Evolutionary conservation across 768 basidiomycete species (phyloP).

Genomic region (Hypholoma fasciculare): DNA sequence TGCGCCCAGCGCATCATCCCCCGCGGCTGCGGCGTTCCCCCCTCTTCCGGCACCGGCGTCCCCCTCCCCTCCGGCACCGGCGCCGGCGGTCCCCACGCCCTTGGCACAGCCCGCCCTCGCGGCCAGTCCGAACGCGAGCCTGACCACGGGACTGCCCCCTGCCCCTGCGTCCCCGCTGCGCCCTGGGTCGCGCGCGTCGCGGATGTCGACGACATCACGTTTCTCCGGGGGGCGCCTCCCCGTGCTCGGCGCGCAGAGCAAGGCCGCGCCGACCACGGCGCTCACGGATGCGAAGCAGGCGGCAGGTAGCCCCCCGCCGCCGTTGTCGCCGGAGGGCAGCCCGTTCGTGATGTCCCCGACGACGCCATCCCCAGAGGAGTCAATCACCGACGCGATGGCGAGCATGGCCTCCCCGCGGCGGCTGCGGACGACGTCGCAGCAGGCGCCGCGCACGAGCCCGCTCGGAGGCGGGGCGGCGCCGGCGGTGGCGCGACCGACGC

Average conservation of each 20-base stretch:
- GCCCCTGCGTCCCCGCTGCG: constrained; percentile 58
- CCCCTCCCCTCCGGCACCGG: too few relatives aligned
- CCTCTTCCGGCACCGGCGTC: too few relatives aligned
- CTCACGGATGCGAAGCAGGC: constrained; percentile 49
- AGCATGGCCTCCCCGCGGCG: constrained; percentile 42
- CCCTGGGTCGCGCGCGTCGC: constrained; percentile 72
- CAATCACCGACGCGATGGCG: constrained; percentile 56
- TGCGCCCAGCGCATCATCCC: too few relatives aligned
- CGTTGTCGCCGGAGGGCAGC: constrained; percentile 37
- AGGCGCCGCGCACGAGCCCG: constrained; percentile 36
- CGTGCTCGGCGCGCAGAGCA: constrained; percentile 50
- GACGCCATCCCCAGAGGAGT: constrained; percentile 62
- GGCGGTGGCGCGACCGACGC: constrained; percentile 28
- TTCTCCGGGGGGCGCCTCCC: constrained; percentile 69
- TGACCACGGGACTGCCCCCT: background rate
- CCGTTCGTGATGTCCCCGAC: constrained; percentile 31
- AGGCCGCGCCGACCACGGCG: constrained; percentile 70
- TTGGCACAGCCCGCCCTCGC: background rate
- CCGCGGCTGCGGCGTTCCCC: too few relatives aligned
- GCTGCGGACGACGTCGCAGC: constrained; percentile 58
- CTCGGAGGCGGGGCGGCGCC: constrained; percentile 28
- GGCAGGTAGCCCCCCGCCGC: constrained; percentile 23
- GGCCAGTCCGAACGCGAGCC: background rate
- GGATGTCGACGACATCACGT: constrained; percentile 65
- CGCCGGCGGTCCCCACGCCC: background rate